phyloP scores from a whole-genome alignment of 139 green algal species.

The Picochlorum sp. region DNA sequence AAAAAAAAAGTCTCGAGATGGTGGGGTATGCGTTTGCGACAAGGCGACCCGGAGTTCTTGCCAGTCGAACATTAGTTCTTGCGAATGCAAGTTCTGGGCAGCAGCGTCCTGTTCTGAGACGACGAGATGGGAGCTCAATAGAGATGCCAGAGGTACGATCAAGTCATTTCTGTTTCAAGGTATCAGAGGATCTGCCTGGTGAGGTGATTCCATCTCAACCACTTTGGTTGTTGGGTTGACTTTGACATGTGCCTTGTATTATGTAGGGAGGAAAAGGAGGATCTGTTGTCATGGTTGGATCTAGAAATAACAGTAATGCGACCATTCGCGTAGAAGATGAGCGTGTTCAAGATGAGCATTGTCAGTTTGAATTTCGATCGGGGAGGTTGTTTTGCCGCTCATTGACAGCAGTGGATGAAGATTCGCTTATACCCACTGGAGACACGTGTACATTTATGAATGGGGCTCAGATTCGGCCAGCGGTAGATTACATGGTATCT shows the following conservation, averaged over 20 bases:
- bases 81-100: background rate
- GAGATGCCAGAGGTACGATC: background rate
- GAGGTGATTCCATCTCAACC: too few relatives aligned
- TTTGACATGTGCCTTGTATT: too few relatives aligned
- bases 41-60: background rate
- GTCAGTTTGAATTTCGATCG: slow-evolving; percentile 12
- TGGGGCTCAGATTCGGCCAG: slow-evolving; percentile 16
- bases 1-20: too few relatives aligned
- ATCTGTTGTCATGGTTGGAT: too few relatives aligned
- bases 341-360: slow-evolving; percentile 17
- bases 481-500: slow-evolving; percentile 12
- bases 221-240: too few relatives aligned
- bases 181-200: too few relatives aligned
- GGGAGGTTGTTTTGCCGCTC: slow-evolving; percentile 27
- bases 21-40: too few relatives aligned
- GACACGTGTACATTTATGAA: slow-evolving; percentile 24
- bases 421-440: slow-evolving; percentile 18
- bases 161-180: too few relatives aligned
- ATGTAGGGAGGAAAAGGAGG: too few relatives aligned
- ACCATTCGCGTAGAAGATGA: background rate
- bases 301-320: background rate
- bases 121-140: background rate
- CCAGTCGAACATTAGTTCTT: background rate
- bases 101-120: background rate
- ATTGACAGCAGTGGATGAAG: slow-evolving; percentile 13